Percentiles rank a stretch among this genome's conserved stretches.
phyloP scores from a whole-genome alignment of 371 early-diverging fungal species.

The Mortierella sp. region DNA sequence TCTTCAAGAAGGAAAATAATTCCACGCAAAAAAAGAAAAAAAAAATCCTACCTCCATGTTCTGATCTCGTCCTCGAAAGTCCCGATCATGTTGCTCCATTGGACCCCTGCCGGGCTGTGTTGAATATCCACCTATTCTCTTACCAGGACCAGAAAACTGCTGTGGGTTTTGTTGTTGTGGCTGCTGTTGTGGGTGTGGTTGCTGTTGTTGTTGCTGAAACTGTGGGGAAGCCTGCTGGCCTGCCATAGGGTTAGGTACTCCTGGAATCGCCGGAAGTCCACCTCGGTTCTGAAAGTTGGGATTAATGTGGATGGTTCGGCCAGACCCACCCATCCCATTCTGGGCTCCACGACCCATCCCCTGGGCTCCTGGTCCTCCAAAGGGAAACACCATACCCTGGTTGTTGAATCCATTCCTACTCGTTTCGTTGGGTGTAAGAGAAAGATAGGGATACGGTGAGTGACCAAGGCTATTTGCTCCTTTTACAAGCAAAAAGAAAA shows the following conservation, averaged over 20 bases:
- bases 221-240: background rate
- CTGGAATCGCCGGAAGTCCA: constrained; percentile 15
- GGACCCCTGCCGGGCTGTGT: no score
- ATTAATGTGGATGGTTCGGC: constrained; percentile 47
- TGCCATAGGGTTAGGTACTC: background rate
- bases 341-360: background rate
- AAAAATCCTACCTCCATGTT: no score
- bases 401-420: constrained; percentile 31
- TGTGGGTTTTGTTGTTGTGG: no score
- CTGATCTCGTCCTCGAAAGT: no score
- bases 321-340: constrained; percentile 12
- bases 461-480: no score
- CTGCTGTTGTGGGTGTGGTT: no score
- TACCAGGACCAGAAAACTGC: constrained; percentile 1
- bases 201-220: constrained; percentile 9
- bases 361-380: constrained; percentile 9
- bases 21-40: no score
- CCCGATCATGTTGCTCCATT: no score
- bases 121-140: no score
- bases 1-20: no score
- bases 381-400: constrained; percentile 21
- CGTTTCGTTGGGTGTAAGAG: background rate
- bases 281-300: constrained; percentile 45
- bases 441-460: background rate
- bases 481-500: no score